phyloP scores from a whole-genome alignment of 2,329 filamentous ascomycete species.

The Verticillium nonalfalfae region DNA sequence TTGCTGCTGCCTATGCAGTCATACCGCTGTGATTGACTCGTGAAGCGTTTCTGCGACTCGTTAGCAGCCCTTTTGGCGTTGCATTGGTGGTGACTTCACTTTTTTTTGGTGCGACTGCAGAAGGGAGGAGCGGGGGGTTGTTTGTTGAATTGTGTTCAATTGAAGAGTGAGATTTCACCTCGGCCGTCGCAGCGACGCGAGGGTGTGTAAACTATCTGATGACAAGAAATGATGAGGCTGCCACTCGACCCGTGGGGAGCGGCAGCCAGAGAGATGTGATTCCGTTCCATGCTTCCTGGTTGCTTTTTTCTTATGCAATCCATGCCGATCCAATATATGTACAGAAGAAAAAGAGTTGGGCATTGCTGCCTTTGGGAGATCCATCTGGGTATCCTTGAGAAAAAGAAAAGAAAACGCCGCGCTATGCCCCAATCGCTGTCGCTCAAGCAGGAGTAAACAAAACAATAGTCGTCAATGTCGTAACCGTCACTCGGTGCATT shows the following conservation, averaged over 20 bases:
- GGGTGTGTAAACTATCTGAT: background rate
- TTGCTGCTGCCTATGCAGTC: too few species aligned
- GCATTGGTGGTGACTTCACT: background rate
- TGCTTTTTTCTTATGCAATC: conserved; percentile 1
- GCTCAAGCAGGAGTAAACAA: conserved; percentile 2
- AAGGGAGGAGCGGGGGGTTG: background rate
- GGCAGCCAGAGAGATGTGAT: background rate
- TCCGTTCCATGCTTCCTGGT: background rate
- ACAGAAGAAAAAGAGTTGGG: conserved; percentile 4
- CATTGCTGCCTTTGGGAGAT: conserved; percentile 8
- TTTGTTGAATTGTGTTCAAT: background rate
- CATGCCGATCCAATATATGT: conserved; percentile 1
- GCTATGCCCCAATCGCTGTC: conserved; percentile 13
- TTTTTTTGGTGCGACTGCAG: background rate
- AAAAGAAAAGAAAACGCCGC: conserved; percentile 16
- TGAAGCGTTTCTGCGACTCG: background rate
- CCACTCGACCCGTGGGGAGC: conserved; percentile 3
- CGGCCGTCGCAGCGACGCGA: background rate
- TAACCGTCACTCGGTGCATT: background rate
- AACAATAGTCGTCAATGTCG: background rate
- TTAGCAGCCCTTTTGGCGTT: background rate
- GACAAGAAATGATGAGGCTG: background rate
- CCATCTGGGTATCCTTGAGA: conserved; percentile 10
- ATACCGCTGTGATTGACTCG: background rate
- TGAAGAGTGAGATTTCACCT: background rate